phyloP scores from a whole-genome alignment of 768 basidiomycete species.

The Hysterangium stoloniferum region DNA sequence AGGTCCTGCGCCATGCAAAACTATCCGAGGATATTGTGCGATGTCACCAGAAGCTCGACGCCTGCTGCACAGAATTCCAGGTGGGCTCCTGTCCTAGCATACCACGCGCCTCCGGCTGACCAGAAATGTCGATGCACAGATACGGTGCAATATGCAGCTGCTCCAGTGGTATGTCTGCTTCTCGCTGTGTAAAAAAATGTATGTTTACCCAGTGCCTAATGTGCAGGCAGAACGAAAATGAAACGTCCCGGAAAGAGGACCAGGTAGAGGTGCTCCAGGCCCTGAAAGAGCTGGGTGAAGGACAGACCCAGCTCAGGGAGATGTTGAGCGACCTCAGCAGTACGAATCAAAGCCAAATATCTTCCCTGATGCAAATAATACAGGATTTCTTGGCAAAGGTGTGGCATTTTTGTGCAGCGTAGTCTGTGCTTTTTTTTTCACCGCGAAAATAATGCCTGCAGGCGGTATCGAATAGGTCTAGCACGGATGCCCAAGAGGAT shows the following conservation, averaged over 20 bases:
- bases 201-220: not conserved
- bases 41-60: conserved; percentile 38
- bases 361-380: conserved; percentile 26
- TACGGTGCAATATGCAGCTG: conserved; percentile 38
- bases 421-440: not conserved
- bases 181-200: not conserved
- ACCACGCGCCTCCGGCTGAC: not conserved
- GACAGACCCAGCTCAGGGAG: conserved; percentile 31
- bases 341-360: conserved; percentile 26
- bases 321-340: conserved; percentile 27
- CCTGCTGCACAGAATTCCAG: conserved; percentile 41
- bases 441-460: not conserved
- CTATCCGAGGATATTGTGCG: conserved; percentile 35
- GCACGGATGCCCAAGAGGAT: conserved; percentile 23
- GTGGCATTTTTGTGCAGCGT: not conserved
- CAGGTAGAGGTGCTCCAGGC: conserved; percentile 35
- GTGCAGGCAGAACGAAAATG: conserved; percentile 37
- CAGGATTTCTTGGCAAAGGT: conserved; percentile 48
- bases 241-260: conserved; percentile 32
- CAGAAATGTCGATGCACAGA: conserved; percentile 22
- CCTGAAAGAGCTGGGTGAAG: conserved; percentile 34
- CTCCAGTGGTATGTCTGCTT: conserved; percentile 31
- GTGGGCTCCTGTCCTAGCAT: conserved; percentile 23
- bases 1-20: conserved; percentile 39
- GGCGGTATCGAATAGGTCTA: too few relatives aligned